Percentiles rank a stretch among this genome's conserved stretches.
Evolutionary conservation across 129 eudicot genomes (phyloP).

Genomic region (Kitagawia praeruptora): DNA sequence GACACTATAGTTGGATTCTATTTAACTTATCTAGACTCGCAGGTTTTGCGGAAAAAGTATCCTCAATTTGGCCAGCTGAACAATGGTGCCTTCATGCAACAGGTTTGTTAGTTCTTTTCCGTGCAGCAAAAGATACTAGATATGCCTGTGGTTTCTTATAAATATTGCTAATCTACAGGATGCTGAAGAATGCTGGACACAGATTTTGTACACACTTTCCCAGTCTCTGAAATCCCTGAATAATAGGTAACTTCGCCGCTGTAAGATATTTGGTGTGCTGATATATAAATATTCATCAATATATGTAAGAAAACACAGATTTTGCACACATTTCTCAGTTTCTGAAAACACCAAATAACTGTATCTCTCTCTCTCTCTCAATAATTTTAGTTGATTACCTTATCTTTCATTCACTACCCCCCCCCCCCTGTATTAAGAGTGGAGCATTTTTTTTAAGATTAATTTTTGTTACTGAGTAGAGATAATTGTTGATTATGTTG

Average conservation of each 20-base stretch:
- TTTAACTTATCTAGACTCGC: constrained; percentile 7
- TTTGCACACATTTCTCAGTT: constrained; percentile 71
- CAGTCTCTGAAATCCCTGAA: constrained; percentile 52
- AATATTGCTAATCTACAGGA: constrained; percentile 40
- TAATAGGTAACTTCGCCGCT: constrained; percentile 47
- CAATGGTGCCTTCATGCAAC: constrained; percentile 94
- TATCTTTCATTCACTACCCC: too few species aligned
- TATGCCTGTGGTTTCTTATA: background rate
- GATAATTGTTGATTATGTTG: background rate
- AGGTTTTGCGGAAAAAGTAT: constrained; percentile 89
- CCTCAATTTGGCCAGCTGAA: constrained; percentile 98
- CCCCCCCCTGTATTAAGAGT: too few species aligned
- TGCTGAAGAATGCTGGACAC: constrained; percentile 99
- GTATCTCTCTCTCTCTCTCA: too few species aligned
- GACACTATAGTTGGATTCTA: background rate
- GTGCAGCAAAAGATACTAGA: background rate
- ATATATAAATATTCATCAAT: background rate
- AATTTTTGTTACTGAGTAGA: background rate
- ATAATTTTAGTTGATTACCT: too few species aligned
- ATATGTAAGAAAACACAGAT: constrained; percentile 50
- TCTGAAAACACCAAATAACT: constrained; percentile 37
- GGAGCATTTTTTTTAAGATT: background rate
- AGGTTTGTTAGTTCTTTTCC: constrained; percentile 35
- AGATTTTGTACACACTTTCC: constrained; percentile 82
- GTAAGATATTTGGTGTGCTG: background rate